Evolutionary conservation across 352 stramenopile species (phyloP).

Genomic region (Thalassiosira oceanica): DNA sequence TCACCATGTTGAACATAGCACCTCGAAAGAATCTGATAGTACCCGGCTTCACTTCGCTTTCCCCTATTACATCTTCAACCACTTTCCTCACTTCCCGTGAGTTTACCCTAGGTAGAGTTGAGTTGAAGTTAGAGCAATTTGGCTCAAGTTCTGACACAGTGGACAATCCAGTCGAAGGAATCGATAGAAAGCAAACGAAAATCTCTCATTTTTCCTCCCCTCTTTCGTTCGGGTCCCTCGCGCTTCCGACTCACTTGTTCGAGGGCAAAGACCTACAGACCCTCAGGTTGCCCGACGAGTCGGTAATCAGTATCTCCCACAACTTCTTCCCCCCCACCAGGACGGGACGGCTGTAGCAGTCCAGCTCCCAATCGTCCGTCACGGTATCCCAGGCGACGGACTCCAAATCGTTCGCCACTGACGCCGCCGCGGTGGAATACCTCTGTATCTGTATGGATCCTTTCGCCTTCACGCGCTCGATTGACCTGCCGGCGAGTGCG

Average conservation of each 20-base stretch:
- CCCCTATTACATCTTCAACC: conserved; percentile 83
- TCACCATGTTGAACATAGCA: conserved; percentile 88
- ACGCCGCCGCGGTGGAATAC: too few species aligned
- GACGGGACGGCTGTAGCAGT: conserved; percentile 85
- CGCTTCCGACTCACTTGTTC: too few species aligned
- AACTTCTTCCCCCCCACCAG: conserved; percentile 81
- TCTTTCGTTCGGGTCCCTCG: too few species aligned
- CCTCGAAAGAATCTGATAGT: conserved; percentile 87
- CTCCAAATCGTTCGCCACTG: too few species aligned
- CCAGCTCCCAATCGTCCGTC: conserved; percentile 82
- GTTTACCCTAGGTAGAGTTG: too few species aligned
- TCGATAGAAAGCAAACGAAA: too few species aligned
- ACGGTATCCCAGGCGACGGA: conserved; percentile 33
- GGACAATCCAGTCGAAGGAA: too few species aligned
- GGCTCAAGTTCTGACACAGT: too few species aligned
- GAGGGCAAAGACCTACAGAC: conserved; percentile 57
- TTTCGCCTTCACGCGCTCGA: too few species aligned
- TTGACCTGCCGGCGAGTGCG: too few species aligned
- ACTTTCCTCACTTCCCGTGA: conserved; percentile 80
- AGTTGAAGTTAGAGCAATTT: conserved; percentile 24
- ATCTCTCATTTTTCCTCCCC: too few species aligned
- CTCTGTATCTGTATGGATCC: too few species aligned
- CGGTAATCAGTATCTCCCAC: conserved; percentile 86
- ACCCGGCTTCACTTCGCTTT: conserved; percentile 68
- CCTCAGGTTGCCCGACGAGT: conserved; percentile 79